Evolutionary conservation across 2,329 filamentous ascomycete genomes (phyloP).

Genomic region (Botrytis galanthina): DNA sequence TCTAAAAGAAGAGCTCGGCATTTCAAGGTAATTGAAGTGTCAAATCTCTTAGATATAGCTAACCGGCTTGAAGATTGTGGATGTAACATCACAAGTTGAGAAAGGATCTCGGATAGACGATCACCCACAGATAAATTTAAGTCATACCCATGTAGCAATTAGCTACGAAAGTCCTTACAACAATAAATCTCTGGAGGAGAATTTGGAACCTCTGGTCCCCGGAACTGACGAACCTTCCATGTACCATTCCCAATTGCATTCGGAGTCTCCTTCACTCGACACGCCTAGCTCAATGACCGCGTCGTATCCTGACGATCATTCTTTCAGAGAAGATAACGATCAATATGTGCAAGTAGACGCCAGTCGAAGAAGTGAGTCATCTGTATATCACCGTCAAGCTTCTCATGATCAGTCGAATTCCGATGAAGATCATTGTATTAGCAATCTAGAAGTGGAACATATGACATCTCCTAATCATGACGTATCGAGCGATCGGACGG

Average conservation of each 20-base stretch:
- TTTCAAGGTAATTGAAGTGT: background rate
- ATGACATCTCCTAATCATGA: no score
- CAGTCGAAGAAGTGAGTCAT: background rate
- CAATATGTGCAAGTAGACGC: constrained; percentile 5
- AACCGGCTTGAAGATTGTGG: constrained; percentile 21
- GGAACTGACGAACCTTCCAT: background rate
- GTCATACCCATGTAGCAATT: no score
- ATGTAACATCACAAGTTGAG: constrained; percentile 24
- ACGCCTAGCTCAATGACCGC: background rate
- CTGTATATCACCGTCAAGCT: no score
- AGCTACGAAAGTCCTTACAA: no score
- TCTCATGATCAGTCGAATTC: no score
- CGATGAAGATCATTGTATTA: no score
- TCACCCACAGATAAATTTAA: no score
- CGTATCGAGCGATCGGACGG: constrained; percentile 12
- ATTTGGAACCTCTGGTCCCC: no score
- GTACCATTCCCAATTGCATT: constrained; percentile 14
- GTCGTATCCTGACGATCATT: background rate
- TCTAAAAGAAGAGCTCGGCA: background rate
- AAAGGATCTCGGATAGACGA: constrained; percentile 15
- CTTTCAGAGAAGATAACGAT: background rate
- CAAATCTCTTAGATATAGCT: background rate
- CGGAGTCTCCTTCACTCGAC: background rate
- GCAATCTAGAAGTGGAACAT: no score
- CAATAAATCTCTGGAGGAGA: no score